Evolutionary conservation across 2,329 filamentous ascomycete species (phyloP).

Genomic region (Didymella segeticola): DNA sequence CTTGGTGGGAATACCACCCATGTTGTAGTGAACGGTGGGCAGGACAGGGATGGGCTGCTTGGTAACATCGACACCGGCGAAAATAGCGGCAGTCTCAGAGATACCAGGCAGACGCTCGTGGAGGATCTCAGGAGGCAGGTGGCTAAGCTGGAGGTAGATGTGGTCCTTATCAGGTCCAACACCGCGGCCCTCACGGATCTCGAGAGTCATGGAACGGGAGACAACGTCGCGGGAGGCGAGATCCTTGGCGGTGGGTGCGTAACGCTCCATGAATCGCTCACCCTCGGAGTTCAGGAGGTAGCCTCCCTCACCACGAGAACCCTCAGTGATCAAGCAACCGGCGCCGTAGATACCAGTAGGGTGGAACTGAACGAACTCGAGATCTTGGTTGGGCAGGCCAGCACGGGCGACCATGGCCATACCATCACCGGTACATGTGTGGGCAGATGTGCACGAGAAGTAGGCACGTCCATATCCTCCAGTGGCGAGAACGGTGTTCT

Average conservation of each 20-base stretch:
- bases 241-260: slow-evolving; percentile 97
- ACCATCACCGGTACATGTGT: slow-evolving; percentile 98
- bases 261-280: slow-evolving; percentile 99
- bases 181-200: slow-evolving; percentile 96
- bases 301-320: slow-evolving; percentile 96
- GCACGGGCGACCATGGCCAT: slow-evolving; percentile 99
- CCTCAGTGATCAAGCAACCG: slow-evolving; percentile 94
- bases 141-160: slow-evolving; percentile 97
- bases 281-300: slow-evolving; percentile 97
- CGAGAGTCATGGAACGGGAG: slow-evolving; percentile 96
- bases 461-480: slow-evolving; percentile 98
- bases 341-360: slow-evolving; percentile 99
- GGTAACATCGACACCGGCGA: slow-evolving; percentile 93
- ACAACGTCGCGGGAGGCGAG: slow-evolving; percentile 95
- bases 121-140: slow-evolving; percentile 88
- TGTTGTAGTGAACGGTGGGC: slow-evolving; percentile 99
- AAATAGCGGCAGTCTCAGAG: slow-evolving; percentile 97
- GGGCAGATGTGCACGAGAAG: slow-evolving; percentile 97
- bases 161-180: slow-evolving; percentile 97
- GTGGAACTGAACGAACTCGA: slow-evolving; percentile 99
- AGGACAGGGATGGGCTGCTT: slow-evolving; percentile 97
- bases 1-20: slow-evolving; percentile 97
- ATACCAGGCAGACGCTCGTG: slow-evolving; percentile 98
- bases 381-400: slow-evolving; percentile 97
- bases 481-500: slow-evolving; percentile 96